These are phyloP conservation scores for Podospora bellae-mahoneyi DNA, from an alignment of 495 filamentous ascomycete species.

Conservation along the genomic window DNA sequence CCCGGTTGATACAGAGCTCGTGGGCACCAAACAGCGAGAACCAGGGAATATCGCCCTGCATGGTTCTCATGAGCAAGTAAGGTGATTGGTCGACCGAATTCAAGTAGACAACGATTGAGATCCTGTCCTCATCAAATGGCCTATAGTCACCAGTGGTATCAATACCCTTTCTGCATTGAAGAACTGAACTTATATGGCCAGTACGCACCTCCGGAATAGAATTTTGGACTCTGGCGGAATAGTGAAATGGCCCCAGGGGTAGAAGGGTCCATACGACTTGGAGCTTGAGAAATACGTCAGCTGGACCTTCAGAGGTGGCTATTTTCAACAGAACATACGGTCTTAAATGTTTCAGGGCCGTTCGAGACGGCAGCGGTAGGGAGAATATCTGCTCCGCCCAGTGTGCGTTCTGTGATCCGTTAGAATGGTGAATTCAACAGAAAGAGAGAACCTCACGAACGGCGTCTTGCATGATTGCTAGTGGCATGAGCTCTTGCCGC, in stretches of 20 bases:
- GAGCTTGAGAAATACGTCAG: constrained; percentile 26
- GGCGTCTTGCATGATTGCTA: constrained; percentile 29
- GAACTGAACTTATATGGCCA: not conserved
- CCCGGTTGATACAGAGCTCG: constrained; percentile 48
- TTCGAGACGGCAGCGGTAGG: constrained; percentile 47
- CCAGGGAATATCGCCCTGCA: constrained; percentile 41
- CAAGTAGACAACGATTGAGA: constrained; percentile 49
- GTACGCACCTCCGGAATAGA: constrained; percentile 48
- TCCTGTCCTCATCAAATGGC: constrained; percentile 49
- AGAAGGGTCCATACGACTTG: constrained; percentile 37
- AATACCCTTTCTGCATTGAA: not conserved
- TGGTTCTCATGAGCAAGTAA: constrained; percentile 41
- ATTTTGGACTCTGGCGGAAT: constrained; percentile 47
- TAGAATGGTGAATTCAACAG: not conserved
- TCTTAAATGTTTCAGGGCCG: constrained; percentile 44
- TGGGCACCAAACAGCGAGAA: constrained; percentile 47
- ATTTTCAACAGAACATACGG: constrained; percentile 16
- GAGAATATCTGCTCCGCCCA: constrained; percentile 59
- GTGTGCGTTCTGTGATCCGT: constrained; percentile 24
- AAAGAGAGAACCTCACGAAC: constrained; percentile 20
- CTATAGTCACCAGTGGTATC: constrained; percentile 24
- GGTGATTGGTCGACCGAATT: constrained; percentile 40
- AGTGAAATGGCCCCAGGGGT: constrained; percentile 40
- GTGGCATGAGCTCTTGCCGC: constrained; percentile 28
- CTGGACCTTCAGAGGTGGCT: not conserved